A percentile compares a stretch with the other conserved stretches of the same genome.
phyloP scores from a whole-genome alignment of 164 flowering plant species.

The Piper betle region DNA sequence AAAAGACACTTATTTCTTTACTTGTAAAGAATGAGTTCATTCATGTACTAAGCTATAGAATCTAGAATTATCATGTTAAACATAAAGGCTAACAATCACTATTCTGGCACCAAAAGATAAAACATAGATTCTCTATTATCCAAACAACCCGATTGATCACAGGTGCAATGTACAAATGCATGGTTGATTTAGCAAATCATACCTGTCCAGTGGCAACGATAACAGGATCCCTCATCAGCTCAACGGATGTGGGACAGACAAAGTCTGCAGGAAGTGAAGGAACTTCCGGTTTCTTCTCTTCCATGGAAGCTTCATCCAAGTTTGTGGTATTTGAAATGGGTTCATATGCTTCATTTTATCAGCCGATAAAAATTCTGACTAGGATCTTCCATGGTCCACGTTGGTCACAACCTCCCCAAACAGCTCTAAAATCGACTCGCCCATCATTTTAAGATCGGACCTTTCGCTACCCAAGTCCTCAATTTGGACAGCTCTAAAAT shows the following conservation, averaged over 20 bases:
- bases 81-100: too few species aligned
- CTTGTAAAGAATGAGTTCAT: too few species aligned
- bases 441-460: constrained; percentile 17
- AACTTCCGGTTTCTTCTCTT: constrained; percentile 43
- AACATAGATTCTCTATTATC: not conserved
- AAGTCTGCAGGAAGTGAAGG: constrained; percentile 63
- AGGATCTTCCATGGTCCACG: constrained; percentile 10
- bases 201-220: constrained; percentile 98
- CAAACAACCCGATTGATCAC: not conserved
- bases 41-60: too few species aligned
- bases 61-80: too few species aligned
- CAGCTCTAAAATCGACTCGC: constrained; percentile 11
- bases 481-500: constrained; percentile 17
- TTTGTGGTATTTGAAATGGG: constrained; percentile 12
- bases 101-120: too few species aligned
- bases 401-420: constrained; percentile 8
- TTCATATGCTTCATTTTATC: constrained; percentile 14
- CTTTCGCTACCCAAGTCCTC: constrained; percentile 17
- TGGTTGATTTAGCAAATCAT: not conserved
- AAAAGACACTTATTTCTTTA: too few species aligned
- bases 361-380: constrained; percentile 5
- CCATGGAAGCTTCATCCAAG: constrained; percentile 13
- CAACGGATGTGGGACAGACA: constrained; percentile 87
- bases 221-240: constrained; percentile 93
- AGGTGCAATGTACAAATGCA: not conserved